These are phyloP conservation scores for Herpetomonas samuelpessoai DNA, from an alignment of 208 protist species.

Conservation along the genomic window DNA sequence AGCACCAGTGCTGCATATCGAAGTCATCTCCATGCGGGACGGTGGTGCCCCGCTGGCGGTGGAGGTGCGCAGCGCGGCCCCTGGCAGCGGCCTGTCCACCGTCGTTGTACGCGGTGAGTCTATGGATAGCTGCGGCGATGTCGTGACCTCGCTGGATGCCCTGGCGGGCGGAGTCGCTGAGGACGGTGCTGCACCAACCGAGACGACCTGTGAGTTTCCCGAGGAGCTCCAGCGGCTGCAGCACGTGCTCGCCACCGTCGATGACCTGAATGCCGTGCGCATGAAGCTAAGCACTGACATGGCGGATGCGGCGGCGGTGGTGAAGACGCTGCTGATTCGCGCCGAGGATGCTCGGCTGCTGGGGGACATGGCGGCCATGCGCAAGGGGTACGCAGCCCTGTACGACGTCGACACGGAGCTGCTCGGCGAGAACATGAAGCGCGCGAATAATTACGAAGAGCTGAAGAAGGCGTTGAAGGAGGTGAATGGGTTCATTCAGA, in stretches of 20 bases:
- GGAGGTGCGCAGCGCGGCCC: not conserved
- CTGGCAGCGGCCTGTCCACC: slow-evolving; percentile 7
- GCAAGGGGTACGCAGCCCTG: slow-evolving; percentile 71
- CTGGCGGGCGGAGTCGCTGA: slow-evolving; percentile 33
- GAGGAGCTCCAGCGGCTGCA: slow-evolving; percentile 57
- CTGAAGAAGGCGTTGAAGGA: slow-evolving; percentile 85
- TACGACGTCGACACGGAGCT: slow-evolving; percentile 90
- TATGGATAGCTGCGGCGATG: slow-evolving; percentile 82
- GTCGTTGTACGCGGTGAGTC: slow-evolving; percentile 63
- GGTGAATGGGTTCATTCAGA: slow-evolving; percentile 93
- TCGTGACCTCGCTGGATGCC: slow-evolving; percentile 79
- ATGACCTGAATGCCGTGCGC: slow-evolving; percentile 83
- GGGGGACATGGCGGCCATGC: slow-evolving; percentile 78
- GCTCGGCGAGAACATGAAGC: slow-evolving; percentile 92
- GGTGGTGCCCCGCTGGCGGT: slow-evolving; percentile 11
- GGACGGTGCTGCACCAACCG: slow-evolving; percentile 12
- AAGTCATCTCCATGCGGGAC: slow-evolving; percentile 72
- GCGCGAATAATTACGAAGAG: slow-evolving; percentile 90
- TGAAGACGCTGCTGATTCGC: slow-evolving; percentile 90
- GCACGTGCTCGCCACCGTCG: slow-evolving; percentile 66
- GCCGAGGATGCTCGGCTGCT: slow-evolving; percentile 93
- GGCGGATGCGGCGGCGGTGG: slow-evolving; percentile 80
- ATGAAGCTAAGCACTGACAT: slow-evolving; percentile 92
- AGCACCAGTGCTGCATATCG: slow-evolving; percentile 24
- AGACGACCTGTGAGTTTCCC: slow-evolving; percentile 73